Conservation (phyloP, 108 stramenopile genomes). For the Aureococcus anophagefferens region DNA sequence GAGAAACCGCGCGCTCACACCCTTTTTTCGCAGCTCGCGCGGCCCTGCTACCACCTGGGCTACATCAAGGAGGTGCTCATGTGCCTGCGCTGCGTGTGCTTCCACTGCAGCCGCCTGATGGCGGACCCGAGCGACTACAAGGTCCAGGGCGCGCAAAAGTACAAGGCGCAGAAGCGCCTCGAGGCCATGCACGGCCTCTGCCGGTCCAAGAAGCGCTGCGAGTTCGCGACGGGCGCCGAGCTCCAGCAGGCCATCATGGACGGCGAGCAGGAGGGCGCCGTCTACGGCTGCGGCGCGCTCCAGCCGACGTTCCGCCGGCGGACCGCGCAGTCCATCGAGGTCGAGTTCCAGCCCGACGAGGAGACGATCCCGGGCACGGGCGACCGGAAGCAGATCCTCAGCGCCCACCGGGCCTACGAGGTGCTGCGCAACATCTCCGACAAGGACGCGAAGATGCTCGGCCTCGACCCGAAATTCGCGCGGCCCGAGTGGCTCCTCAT, state of each 20-base stretch:
- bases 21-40: no score
- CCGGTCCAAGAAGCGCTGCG: constrained; percentile 40
- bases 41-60: constrained; percentile 92
- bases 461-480: constrained; percentile 77
- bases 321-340: constrained; percentile 71
- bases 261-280: constrained; percentile 12
- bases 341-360: constrained; percentile 66
- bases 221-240: constrained; percentile 18
- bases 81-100: constrained; percentile 87
- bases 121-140: constrained; percentile 62
- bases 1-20: no score
- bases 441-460: constrained; percentile 75
- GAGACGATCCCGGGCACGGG: constrained; percentile 55
- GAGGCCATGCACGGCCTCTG: constrained; percentile 70
- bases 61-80: constrained; percentile 77
- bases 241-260: constrained; percentile 11
- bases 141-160: constrained; percentile 52
- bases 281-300: constrained; percentile 13
- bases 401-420: constrained; percentile 69
- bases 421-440: constrained; percentile 83
- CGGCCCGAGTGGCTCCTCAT: constrained; percentile 93
- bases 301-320: constrained; percentile 37
- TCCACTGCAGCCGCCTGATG: constrained; percentile 72
- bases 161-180: constrained; percentile 59
- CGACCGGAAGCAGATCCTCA: constrained; percentile 82